Percentiles rank a stretch among this genome's conserved stretches.
Evolutionary conservation across 2,329 filamentous ascomycete species (phyloP).

Genomic region (Cercospora janseana): DNA sequence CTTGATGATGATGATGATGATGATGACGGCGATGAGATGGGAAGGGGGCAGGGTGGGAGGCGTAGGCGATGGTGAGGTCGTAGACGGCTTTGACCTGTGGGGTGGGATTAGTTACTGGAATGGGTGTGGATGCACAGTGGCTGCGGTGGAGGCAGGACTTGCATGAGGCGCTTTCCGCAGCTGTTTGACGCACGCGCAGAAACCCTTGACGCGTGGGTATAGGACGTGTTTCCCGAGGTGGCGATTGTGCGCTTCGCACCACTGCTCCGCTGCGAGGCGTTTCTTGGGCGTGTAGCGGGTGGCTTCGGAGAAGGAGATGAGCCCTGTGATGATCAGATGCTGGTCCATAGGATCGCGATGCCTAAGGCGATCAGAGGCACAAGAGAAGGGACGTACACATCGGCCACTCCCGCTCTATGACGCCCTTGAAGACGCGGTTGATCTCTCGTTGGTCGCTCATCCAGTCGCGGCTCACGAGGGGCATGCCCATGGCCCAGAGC

Average conservation of each 20-base stretch:
- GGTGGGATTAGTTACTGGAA: too few species aligned
- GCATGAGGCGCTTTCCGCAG: slow-evolving; percentile 41
- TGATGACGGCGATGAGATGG: too few species aligned
- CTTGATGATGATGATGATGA: too few species aligned
- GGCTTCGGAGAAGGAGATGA: slow-evolving; percentile 64
- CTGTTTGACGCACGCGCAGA: slow-evolving; percentile 59
- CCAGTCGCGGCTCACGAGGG: slow-evolving; percentile 61
- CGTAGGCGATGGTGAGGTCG: slow-evolving; percentile 43
- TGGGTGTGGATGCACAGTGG: too few species aligned
- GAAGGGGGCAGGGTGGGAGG: slow-evolving; percentile 27
- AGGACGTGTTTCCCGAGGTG: slow-evolving; percentile 58
- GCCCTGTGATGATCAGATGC: too few species aligned
- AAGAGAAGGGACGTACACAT: slow-evolving; percentile 51
- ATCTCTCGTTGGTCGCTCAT: slow-evolving; percentile 57
- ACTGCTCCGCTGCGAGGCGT: slow-evolving; percentile 50
- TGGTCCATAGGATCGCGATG: too few species aligned
- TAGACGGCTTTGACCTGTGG: slow-evolving; percentile 42
- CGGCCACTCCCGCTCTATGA: slow-evolving; percentile 54
- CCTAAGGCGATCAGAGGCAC: neutral
- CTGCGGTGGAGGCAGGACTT: too few species aligned
- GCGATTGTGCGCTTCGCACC: slow-evolving; percentile 53
- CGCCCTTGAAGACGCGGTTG: slow-evolving; percentile 56
- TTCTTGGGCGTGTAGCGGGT: slow-evolving; percentile 58
- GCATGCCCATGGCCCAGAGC: slow-evolving; percentile 64
- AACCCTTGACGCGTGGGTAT: slow-evolving; percentile 61